These are phyloP conservation scores for Leishmania turanica DNA, from an alignment of 208 protist species.

Conservation along the genomic window DNA sequence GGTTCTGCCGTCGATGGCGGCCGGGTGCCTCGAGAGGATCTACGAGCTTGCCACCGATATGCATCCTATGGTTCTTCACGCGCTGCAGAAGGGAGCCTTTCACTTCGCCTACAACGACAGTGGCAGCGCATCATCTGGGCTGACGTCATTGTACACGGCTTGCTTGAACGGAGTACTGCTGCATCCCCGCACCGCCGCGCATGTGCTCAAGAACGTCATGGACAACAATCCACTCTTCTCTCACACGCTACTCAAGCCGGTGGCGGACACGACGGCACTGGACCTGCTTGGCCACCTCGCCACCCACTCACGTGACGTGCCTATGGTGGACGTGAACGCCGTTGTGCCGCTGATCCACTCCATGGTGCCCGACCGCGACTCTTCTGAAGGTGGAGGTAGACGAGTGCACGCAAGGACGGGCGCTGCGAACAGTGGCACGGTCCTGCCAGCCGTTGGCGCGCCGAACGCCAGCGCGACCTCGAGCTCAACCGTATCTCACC, in stretches of 20 bases:
- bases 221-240: slow-evolving; percentile 77
- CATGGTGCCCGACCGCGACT: slow-evolving; percentile 5
- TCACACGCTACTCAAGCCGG: slow-evolving; percentile 65
- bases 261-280: slow-evolving; percentile 66
- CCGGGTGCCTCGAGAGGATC: slow-evolving; percentile 66
- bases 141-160: slow-evolving; percentile 68
- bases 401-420: neutral
- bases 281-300: slow-evolving; percentile 38
- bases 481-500: slow-evolving; percentile 5
- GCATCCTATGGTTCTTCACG: slow-evolving; percentile 62
- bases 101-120: slow-evolving; percentile 33
- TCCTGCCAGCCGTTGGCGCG: slow-evolving; percentile 1
- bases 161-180: slow-evolving; percentile 79
- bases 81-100: slow-evolving; percentile 43
- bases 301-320: slow-evolving; percentile 38
- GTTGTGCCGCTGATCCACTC: slow-evolving; percentile 63
- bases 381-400: neutral
- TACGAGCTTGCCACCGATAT: slow-evolving; percentile 73
- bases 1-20: slow-evolving; percentile 74
- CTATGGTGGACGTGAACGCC: slow-evolving; percentile 81
- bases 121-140: neutral
- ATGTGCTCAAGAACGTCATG: slow-evolving; percentile 69
- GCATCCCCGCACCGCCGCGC: slow-evolving; percentile 61
- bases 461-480: neutral
- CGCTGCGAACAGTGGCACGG: neutral